Conservation (phyloP, 306 rosid genomes). For the Acacia confusa region DNA sequence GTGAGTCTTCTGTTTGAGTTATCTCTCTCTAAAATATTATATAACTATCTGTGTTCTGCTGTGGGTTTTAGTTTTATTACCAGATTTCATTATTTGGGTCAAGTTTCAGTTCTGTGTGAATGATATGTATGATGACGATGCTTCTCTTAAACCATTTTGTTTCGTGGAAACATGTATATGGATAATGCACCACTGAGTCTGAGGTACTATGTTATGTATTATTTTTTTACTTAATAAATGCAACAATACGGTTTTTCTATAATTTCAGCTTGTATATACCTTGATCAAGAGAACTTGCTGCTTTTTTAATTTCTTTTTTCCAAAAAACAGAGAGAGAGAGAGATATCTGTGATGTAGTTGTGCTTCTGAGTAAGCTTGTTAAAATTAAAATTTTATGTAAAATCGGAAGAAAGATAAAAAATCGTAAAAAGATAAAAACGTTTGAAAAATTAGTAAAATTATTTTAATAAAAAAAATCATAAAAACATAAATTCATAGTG, state of each 20-base stretch:
- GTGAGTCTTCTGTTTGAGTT: background rate
- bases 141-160: constrained; percentile 1
- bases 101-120: constrained; percentile 24
- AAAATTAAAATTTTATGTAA: too few relatives aligned
- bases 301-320: background rate
- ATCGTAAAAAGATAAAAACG: too few relatives aligned
- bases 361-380: background rate
- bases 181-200: background rate
- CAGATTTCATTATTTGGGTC: constrained; percentile 13
- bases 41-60: background rate
- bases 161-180: background rate
- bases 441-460: too few relatives aligned
- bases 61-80: constrained; percentile 15
- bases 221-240: background rate
- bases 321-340: too few relatives aligned
- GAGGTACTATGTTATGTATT: constrained; percentile 2
- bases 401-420: too few relatives aligned
- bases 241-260: background rate
- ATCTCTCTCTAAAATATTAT: constrained; percentile 8
- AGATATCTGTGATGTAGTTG: background rate
- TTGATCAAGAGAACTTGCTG: background rate
- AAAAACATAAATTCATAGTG: too few relatives aligned
- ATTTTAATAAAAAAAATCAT: too few relatives aligned
- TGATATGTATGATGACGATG: constrained; percentile 13
- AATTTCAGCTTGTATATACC: background rate